phyloP scores from a whole-genome alignment of 139 green algal species.

The Asterochloris erici region DNA sequence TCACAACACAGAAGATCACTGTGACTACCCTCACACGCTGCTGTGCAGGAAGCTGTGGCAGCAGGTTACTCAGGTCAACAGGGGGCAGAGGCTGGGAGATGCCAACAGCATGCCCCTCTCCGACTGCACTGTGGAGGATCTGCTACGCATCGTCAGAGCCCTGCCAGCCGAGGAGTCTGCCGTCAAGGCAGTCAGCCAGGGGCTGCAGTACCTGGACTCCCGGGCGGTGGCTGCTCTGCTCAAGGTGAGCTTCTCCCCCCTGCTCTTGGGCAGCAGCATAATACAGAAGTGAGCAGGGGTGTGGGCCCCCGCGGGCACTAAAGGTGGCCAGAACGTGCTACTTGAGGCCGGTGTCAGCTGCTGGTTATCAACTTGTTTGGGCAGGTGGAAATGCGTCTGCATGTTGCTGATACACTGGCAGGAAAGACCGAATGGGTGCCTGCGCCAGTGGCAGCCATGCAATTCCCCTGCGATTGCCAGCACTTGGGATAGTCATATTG shows the following conservation, averaged over 20 bases:
- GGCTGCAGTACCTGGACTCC: slow-evolving; percentile 67
- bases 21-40: no score
- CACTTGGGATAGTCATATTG: no score
- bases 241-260: slow-evolving; percentile 30
- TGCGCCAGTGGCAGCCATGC: no score
- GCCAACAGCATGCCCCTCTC: slow-evolving; percentile 17
- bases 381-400: no score
- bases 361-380: no score
- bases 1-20: no score
- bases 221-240: slow-evolving; percentile 73
- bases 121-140: slow-evolving; percentile 56
- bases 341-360: background rate
- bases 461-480: no score
- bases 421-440: no score
- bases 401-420: no score
- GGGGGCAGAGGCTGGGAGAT: slow-evolving; percentile 35
- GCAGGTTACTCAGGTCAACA: slow-evolving; percentile 22
- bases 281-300: slow-evolving; percentile 45
- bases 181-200: slow-evolving; percentile 33
- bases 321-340: background rate
- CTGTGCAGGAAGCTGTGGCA: slow-evolving; percentile 19
- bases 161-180: slow-evolving; percentile 42
- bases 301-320: background rate
- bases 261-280: slow-evolving; percentile 21
- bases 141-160: slow-evolving; percentile 45